These are phyloP conservation scores for Orbilia oligospora DNA, from an alignment of 2,329 filamentous ascomycete species.

Conservation along the genomic window DNA sequence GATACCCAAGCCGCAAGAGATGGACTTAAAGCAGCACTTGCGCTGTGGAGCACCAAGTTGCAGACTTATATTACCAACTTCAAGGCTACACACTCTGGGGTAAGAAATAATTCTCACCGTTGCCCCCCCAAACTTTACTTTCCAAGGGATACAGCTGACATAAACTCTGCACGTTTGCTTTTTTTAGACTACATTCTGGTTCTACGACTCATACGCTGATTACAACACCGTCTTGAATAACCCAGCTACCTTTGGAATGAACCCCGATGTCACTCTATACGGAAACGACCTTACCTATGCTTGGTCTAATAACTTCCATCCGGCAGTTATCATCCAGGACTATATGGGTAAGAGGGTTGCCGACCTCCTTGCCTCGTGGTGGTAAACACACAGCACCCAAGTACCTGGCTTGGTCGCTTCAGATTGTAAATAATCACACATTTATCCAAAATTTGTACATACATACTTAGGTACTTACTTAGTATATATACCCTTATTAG, in stretches of 20 bases:
- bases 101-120: slow-evolving; percentile 7
- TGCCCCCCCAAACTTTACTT: neutral
- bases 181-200: slow-evolving; percentile 55
- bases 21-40: slow-evolving; percentile 40
- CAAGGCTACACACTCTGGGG: slow-evolving; percentile 46
- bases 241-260: slow-evolving; percentile 48
- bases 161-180: neutral
- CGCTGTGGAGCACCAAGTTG: slow-evolving; percentile 46
- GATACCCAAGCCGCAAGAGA: slow-evolving; percentile 28
- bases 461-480: too few relatives aligned
- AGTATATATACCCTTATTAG: slow-evolving; percentile 5
- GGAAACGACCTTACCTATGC: slow-evolving; percentile 45
- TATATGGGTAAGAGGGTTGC: slow-evolving; percentile 56
- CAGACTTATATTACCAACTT: slow-evolving; percentile 58
- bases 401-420: neutral
- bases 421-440: too few relatives aligned
- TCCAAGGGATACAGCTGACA: neutral
- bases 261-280: slow-evolving; percentile 50
- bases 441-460: too few relatives aligned
- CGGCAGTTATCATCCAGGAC: slow-evolving; percentile 53
- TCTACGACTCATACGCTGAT: slow-evolving; percentile 50
- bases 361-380: slow-evolving; percentile 31
- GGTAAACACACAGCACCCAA: slow-evolving; percentile 6
- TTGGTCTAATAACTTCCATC: slow-evolving; percentile 57
- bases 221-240: slow-evolving; percentile 45